These are phyloP conservation scores for Lanmaoa rubissima DNA, from an alignment of 768 basidiomycete species.

Conservation along the genomic window DNA sequence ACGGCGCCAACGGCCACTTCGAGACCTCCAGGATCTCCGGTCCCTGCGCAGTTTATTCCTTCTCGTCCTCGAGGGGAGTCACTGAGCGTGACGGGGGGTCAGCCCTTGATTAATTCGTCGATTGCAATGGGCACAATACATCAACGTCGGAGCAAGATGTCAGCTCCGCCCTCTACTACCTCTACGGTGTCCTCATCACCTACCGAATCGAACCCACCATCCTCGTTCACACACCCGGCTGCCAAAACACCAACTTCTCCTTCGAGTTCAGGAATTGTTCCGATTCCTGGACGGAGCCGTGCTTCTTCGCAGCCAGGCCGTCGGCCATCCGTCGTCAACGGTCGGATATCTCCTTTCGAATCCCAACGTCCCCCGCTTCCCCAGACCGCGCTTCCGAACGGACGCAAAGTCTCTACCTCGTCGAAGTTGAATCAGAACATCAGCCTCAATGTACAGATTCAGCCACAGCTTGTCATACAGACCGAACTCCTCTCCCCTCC, in stretches of 20 bases:
- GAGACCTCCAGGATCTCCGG: slow-evolving; percentile 50
- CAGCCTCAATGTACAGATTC: slow-evolving; percentile 42
- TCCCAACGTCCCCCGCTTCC: slow-evolving; percentile 53
- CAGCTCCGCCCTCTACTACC: slow-evolving; percentile 50
- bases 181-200: slow-evolving; percentile 31
- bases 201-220: slow-evolving; percentile 38
- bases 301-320: slow-evolving; percentile 79
- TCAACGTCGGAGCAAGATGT: slow-evolving; percentile 64
- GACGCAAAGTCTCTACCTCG: slow-evolving; percentile 62
- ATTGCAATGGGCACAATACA: slow-evolving; percentile 64
- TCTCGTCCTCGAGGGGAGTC: slow-evolving; percentile 56
- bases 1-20: slow-evolving; percentile 18
- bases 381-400: slow-evolving; percentile 37
- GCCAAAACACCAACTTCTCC: slow-evolving; percentile 39
- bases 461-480: slow-evolving; percentile 49
- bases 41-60: slow-evolving; percentile 37
- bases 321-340: slow-evolving; percentile 56
- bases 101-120: slow-evolving; percentile 56
- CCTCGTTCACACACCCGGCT: slow-evolving; percentile 32
- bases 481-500: slow-evolving; percentile 48
- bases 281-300: slow-evolving; percentile 49
- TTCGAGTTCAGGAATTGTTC: slow-evolving; percentile 35
- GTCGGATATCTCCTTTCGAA: slow-evolving; percentile 52
- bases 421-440: slow-evolving; percentile 54
- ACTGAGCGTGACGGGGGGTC: slow-evolving; percentile 38